Conservation (phyloP, 2,329 filamentous ascomycete species). For the Curvularia spicifera region DNA sequence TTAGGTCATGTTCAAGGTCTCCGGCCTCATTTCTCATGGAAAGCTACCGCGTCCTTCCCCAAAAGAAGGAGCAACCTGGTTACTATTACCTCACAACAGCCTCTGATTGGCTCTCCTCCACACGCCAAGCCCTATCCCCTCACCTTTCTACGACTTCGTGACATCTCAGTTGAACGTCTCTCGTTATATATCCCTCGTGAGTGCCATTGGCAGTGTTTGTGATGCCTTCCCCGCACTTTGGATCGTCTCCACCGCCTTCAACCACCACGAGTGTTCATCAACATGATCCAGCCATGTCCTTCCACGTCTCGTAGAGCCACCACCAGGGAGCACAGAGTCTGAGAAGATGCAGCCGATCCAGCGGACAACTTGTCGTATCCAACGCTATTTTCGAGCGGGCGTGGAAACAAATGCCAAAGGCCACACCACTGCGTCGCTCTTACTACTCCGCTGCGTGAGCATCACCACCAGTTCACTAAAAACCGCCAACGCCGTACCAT, state of each 20-base stretch:
- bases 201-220: background rate
- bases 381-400: background rate
- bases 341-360: too few relatives aligned
- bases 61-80: constrained; percentile 9
- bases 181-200: background rate
- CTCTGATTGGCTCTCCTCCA: constrained; percentile 16
- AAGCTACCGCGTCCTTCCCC: constrained; percentile 1
- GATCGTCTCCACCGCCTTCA: background rate
- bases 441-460: background rate
- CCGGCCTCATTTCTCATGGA: constrained; percentile 1
- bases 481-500: background rate
- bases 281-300: background rate
- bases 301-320: background rate
- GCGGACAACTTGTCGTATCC: background rate
- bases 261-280: background rate
- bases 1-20: background rate
- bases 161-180: constrained; percentile 1
- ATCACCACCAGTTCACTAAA: background rate
- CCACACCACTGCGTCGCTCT: background rate
- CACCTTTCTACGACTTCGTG: constrained; percentile 15
- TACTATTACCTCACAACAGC: constrained; percentile 24
- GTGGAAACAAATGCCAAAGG: background rate
- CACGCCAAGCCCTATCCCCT: constrained; percentile 22
- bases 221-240: background rate
- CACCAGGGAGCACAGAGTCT: background rate